These are phyloP conservation scores for Setaria viridis DNA, from an alignment of 202 grass and related monocot genomes.

Conservation along the genomic window DNA sequence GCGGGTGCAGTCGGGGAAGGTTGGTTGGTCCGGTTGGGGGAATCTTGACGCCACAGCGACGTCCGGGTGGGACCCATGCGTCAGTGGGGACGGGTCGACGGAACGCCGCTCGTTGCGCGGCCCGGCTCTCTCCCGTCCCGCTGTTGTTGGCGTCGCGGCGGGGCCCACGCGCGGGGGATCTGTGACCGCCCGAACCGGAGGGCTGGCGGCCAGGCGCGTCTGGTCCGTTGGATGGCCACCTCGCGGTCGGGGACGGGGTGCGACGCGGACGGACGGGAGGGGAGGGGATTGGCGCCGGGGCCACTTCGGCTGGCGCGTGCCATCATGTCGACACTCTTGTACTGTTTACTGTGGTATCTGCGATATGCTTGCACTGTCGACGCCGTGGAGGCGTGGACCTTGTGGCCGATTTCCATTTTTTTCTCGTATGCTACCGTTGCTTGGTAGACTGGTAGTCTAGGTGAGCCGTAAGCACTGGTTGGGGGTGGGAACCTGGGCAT, in stretches of 20 bases:
- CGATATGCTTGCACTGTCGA: background rate
- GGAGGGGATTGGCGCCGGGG: slow-evolving; percentile 10
- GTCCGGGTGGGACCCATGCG: fast-evolving
- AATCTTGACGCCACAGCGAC: slow-evolving; percentile 53
- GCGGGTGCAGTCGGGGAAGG: background rate
- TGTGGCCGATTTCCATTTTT: background rate
- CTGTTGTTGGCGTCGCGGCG: background rate
- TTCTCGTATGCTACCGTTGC: too few species aligned
- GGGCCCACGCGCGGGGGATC: background rate
- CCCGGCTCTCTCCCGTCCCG: too few species aligned
- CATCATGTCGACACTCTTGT: slow-evolving; percentile 53
- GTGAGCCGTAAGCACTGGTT: background rate
- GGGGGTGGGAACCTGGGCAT: background rate
- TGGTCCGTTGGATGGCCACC: background rate
- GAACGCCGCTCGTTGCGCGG: background rate
- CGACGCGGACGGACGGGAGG: slow-evolving; percentile 46
- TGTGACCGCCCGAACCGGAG: background rate
- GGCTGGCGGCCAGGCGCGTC: background rate
- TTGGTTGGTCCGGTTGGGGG: background rate
- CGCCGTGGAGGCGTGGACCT: background rate
- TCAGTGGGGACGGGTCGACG: background rate
- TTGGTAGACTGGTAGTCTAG: too few species aligned
- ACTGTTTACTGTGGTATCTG: background rate
- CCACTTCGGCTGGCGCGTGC: background rate
- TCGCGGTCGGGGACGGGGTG: background rate